Conservation (phyloP, 2,329 filamentous ascomycete species). For the Paecilomyces fulvus region DNA sequence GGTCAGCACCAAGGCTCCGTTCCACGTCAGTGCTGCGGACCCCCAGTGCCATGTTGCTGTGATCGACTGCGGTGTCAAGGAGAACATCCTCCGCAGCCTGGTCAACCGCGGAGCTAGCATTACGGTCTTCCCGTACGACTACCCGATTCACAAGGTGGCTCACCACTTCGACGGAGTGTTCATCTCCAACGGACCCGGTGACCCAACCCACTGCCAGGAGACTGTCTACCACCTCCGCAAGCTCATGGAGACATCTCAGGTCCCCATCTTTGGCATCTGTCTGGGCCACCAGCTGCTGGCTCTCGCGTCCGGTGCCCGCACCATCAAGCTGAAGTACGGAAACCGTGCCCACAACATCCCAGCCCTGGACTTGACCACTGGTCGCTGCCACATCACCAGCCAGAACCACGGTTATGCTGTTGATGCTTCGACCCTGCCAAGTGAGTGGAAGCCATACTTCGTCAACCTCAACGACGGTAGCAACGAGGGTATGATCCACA, state of each 20-base stretch:
- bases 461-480: constrained; percentile 95
- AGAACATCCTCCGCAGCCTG: constrained; percentile 95
- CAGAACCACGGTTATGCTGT: constrained; percentile 99
- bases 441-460: constrained; percentile 96
- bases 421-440: constrained; percentile 70
- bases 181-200: constrained; percentile 97
- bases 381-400: constrained; percentile 95
- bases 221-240: constrained; percentile 88
- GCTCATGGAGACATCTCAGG: constrained; percentile 81
- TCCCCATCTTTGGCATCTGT: constrained; percentile 96
- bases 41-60: constrained; percentile 86
- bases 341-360: constrained; percentile 99
- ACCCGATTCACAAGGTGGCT: constrained; percentile 95
- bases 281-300: constrained; percentile 94
- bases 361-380: constrained; percentile 85
- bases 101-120: constrained; percentile 86
- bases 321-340: constrained; percentile 97
- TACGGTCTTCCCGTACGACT: constrained; percentile 93
- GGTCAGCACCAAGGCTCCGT: constrained; percentile 96
- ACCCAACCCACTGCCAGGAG: constrained; percentile 91
- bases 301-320: constrained; percentile 76
- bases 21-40: constrained; percentile 78
- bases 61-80: constrained; percentile 97
- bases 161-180: constrained; percentile 98
- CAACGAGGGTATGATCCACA: constrained; percentile 97